Conservation (phyloP, 1,284 basidiomycete genomes). For the Tilletia setariae region DNA sequence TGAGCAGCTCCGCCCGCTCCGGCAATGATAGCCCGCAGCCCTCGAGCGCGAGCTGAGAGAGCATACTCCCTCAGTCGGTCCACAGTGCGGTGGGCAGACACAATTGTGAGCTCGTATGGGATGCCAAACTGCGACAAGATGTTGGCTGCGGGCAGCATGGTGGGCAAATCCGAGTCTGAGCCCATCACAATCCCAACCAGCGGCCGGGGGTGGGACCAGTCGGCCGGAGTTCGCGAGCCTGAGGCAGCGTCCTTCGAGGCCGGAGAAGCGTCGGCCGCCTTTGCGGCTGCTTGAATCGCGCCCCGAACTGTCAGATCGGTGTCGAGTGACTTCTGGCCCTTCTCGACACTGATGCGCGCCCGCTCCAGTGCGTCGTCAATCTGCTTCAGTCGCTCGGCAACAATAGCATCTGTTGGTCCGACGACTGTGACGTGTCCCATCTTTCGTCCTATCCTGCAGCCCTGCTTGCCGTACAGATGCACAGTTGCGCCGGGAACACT, state of each 20-base stretch:
- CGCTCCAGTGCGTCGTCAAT: conserved; percentile 44
- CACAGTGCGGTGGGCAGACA: conserved; percentile 92
- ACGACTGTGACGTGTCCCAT: conserved; percentile 97
- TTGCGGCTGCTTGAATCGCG: conserved; percentile 21
- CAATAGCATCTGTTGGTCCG: conserved; percentile 74
- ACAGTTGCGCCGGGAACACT: conserved; percentile 72
- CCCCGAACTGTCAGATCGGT: conserved; percentile 32
- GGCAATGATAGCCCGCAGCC: conserved; percentile 77
- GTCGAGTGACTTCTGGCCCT: conserved; percentile 29
- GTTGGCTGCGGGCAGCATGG: conserved; percentile 83
- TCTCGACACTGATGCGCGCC: conserved; percentile 39
- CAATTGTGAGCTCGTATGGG: conserved; percentile 91
- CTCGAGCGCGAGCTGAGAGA: conserved; percentile 70
- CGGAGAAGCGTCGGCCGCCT: conserved; percentile 3
- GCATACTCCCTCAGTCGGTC: conserved; percentile 82
- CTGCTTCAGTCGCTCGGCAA: conserved; percentile 59
- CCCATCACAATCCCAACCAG: conserved; percentile 97
- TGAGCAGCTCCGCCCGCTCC: conserved; percentile 97
- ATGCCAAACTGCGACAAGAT: conserved; percentile 77
- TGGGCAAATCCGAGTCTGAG: conserved; percentile 92
- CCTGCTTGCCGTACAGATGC: conserved; percentile 90
- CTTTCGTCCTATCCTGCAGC: conserved; percentile 84
- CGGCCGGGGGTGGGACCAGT: conserved; percentile 64
- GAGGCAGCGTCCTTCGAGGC: conserved; percentile 59
- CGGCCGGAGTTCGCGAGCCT: conserved; percentile 50